These are phyloP conservation scores for Penicillium bialowiezense DNA, from an alignment of 495 filamentous ascomycete species.

Conservation along the genomic window DNA sequence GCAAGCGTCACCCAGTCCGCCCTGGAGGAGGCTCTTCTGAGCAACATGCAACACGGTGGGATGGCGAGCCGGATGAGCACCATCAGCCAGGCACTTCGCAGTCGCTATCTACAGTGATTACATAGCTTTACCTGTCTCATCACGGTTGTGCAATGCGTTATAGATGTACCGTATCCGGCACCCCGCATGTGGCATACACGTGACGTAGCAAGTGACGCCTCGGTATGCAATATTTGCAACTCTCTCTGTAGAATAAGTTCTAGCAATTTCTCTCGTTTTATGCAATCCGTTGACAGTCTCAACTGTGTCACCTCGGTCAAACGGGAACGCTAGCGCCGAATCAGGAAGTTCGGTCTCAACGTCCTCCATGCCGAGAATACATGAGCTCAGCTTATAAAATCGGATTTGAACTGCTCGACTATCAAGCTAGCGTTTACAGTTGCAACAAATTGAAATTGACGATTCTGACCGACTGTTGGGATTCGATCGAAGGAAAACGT, in stretches of 20 bases:
- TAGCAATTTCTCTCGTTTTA: no score
- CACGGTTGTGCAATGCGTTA: no score
- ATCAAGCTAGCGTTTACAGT: background rate
- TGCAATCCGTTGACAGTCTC: background rate
- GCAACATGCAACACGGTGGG: constrained; percentile 80
- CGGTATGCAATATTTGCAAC: constrained; percentile 8
- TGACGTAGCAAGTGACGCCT: constrained; percentile 9
- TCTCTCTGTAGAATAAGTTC: no score
- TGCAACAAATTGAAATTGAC: background rate
- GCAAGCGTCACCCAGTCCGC: constrained; percentile 92
- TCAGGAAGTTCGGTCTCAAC: constrained; percentile 5
- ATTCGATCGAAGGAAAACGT: background rate
- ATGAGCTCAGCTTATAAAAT: no score
- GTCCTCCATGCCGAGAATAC: background rate
- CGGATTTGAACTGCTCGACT: no score
- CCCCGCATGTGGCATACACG: constrained; percentile 9
- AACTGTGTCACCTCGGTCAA: constrained; percentile 13
- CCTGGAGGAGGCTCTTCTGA: constrained; percentile 87
- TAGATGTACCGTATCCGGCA: background rate
- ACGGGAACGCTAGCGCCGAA: constrained; percentile 23
- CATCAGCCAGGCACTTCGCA: constrained; percentile 65
- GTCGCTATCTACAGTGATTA: constrained; percentile 39
- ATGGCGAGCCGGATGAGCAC: constrained; percentile 89
- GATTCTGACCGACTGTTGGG: background rate
- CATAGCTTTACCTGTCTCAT: background rate